Percentiles rank a stretch among this genome's conserved stretches.
phyloP scores from a whole-genome alignment of 306 rosid species.

The Cicer yamashitae region DNA sequence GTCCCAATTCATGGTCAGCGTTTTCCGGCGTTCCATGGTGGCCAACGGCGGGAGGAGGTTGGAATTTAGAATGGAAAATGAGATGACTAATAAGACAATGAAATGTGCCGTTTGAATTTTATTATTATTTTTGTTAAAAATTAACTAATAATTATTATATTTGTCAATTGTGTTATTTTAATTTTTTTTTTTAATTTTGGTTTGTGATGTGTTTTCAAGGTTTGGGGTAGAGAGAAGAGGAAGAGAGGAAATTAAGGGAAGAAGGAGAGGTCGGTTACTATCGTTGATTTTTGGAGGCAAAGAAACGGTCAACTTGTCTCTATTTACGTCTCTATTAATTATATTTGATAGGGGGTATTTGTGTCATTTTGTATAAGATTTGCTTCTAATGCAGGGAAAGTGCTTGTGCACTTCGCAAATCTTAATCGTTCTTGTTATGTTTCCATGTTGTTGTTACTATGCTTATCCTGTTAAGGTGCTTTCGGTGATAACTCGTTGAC shows the following conservation, averaged over 20 bases:
- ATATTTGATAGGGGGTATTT: not conserved
- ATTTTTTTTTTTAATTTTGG: not conserved
- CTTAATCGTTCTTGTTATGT: not conserved
- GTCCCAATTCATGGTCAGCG: conserved; percentile 55
- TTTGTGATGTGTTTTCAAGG: conserved; percentile 6
- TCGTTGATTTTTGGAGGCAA: conserved; percentile 50
- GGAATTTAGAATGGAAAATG: conserved; percentile 8
- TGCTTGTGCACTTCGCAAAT: not conserved
- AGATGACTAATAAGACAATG: not conserved
- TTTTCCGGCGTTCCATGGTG: conserved; percentile 53
- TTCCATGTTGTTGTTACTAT: not conserved
- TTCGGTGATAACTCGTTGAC: conserved; percentile 23
- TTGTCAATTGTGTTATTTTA: not conserved
- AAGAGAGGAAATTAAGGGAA: conserved; percentile 55
- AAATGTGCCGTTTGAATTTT: not conserved
- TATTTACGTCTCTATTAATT: conserved; percentile 32
- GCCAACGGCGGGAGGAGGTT: conserved; percentile 43
- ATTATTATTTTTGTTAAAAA: conserved; percentile 1
- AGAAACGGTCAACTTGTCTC: conserved; percentile 52
- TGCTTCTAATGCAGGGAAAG: conserved; percentile 26
- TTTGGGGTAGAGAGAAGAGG: conserved; percentile 45
- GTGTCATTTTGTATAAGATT: not conserved
- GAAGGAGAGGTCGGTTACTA: conserved; percentile 46
- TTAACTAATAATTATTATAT: no score
- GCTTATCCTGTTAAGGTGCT: conserved; percentile 3